Conservation (phyloP, 2,329 filamentous ascomycete species). For the Diaporthe caulivora region DNA sequence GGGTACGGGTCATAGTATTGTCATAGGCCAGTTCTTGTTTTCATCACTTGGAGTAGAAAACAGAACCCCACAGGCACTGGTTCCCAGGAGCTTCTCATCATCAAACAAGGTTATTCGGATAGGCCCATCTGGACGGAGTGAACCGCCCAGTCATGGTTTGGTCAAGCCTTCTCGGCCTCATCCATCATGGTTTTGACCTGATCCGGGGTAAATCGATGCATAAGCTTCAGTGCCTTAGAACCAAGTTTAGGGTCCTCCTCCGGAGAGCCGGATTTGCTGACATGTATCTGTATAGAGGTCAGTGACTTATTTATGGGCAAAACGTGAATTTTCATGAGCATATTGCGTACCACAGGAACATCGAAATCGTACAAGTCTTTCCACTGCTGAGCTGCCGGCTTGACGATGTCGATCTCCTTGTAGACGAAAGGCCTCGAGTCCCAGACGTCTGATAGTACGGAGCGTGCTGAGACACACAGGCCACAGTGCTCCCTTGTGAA, state of each 20-base stretch:
- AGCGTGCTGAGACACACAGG: constrained; percentile 77
- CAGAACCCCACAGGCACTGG: not conserved
- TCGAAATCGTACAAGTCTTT: constrained; percentile 83
- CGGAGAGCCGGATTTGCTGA: constrained; percentile 68
- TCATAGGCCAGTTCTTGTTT: not conserved
- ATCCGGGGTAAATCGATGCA: constrained; percentile 80
- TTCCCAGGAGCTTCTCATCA: not conserved
- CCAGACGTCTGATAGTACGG: constrained; percentile 76
- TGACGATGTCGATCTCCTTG: constrained; percentile 77
- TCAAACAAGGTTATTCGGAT: not conserved
- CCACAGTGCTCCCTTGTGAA: constrained; percentile 81
- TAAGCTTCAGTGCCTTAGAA: constrained; percentile 75
- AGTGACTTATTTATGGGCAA: not conserved
- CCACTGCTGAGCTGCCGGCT: constrained; percentile 73
- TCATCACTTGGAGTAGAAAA: not conserved
- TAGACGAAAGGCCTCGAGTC: constrained; percentile 76
- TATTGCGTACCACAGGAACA: constrained; percentile 76
- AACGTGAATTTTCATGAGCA: not conserved
- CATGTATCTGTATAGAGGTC: constrained; percentile 62
- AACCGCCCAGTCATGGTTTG: not conserved
- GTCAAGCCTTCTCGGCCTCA: constrained; percentile 56
- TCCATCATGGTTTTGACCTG: constrained; percentile 80
- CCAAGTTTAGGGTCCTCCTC: constrained; percentile 67
- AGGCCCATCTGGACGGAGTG: not conserved
- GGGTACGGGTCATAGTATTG: constrained; percentile 55